Evolutionary conservation across 2,329 filamentous ascomycete genomes (phyloP).

Genomic region (Harringtonia aguacate): DNA sequence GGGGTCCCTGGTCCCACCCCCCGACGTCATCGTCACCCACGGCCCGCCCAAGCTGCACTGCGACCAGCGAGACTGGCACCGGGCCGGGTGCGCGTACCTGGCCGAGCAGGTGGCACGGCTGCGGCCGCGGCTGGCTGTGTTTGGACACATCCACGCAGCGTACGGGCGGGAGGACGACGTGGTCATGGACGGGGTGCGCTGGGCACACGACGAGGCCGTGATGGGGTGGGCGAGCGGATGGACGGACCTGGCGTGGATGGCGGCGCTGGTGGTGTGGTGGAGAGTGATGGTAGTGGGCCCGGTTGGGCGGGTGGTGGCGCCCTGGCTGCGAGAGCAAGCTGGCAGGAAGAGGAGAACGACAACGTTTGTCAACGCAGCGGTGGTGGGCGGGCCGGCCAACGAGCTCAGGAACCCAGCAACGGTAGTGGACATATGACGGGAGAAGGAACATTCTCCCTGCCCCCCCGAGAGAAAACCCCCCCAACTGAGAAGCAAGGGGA

Average conservation of each 20-base stretch:
- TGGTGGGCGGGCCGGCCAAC: slow-evolving; percentile 4
- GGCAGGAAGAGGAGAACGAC: neutral
- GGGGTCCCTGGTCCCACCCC: slow-evolving; percentile 2
- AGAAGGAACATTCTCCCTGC: too few relatives aligned
- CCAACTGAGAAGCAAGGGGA: too few relatives aligned
- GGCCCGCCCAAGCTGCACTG: slow-evolving; percentile 16
- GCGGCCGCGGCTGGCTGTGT: slow-evolving; percentile 12
- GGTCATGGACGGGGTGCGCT: slow-evolving; percentile 11
- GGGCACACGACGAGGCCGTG: slow-evolving; percentile 12
- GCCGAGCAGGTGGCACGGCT: slow-evolving; percentile 11
- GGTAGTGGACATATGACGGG: slow-evolving; percentile 2
- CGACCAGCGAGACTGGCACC: slow-evolving; percentile 15
- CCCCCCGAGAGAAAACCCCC: too few relatives aligned
- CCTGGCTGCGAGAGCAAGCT: neutral
- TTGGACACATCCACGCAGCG: slow-evolving; percentile 16
- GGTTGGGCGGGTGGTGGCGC: too few relatives aligned
- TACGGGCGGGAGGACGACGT: slow-evolving; percentile 14
- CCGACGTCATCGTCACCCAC: slow-evolving; percentile 16
- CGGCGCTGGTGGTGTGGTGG: slow-evolving; percentile 5
- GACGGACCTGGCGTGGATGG: slow-evolving; percentile 12
- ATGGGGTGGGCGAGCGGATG: slow-evolving; percentile 14
- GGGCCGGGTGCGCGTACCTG: slow-evolving; percentile 14
- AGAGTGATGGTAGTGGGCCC: neutral
- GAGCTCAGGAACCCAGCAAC: slow-evolving; percentile 5
- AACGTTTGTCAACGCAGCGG: slow-evolving; percentile 8